Conservation (phyloP, 495 filamentous ascomycete genomes). For the Aspergillus coremiiformis region DNA sequence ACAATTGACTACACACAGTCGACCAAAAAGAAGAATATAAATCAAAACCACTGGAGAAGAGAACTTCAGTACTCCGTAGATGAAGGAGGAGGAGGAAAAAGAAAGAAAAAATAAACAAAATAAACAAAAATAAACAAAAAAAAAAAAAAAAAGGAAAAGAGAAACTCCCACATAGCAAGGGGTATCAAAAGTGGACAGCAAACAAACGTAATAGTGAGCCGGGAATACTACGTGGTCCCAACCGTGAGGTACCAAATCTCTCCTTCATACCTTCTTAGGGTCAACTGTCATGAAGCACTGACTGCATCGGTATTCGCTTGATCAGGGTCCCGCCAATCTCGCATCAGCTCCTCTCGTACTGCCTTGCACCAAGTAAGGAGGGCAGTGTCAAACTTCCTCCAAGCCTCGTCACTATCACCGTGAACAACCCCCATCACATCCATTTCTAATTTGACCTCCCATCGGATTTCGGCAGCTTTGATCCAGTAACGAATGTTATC, state of each 20-base stretch:
- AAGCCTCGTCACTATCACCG: slow-evolving; percentile 53
- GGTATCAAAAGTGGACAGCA: slow-evolving; percentile 24
- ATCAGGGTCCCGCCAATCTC: slow-evolving; percentile 44
- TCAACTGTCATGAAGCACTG: slow-evolving; percentile 6
- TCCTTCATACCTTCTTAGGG: background rate
- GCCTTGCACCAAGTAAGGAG: slow-evolving; percentile 69
- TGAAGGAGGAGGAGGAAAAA: too few species aligned
- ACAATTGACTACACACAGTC: too few species aligned
- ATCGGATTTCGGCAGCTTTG: slow-evolving; percentile 90
- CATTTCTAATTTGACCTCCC: slow-evolving; percentile 79
- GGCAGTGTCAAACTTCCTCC: slow-evolving; percentile 73
- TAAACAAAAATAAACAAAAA: background rate
- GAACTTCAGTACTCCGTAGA: too few species aligned
- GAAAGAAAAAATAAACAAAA: background rate
- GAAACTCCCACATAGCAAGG: slow-evolving; percentile 5
- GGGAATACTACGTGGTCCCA: slow-evolving; percentile 19
- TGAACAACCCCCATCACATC: slow-evolving; percentile 84
- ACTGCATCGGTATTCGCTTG: slow-evolving; percentile 10
- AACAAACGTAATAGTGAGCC: slow-evolving; percentile 14
- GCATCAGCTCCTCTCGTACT: slow-evolving; percentile 68
- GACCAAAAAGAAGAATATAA: background rate
- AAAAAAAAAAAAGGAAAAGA: background rate
- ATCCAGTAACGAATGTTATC: slow-evolving; percentile 94
- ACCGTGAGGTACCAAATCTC: slow-evolving; percentile 2
- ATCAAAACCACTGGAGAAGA: background rate